Evolutionary conservation across 208 protist genomes (phyloP), one percentile per base, ranked within the genome.

Genomic region (Acanthamoeba triangularis): DNA sequence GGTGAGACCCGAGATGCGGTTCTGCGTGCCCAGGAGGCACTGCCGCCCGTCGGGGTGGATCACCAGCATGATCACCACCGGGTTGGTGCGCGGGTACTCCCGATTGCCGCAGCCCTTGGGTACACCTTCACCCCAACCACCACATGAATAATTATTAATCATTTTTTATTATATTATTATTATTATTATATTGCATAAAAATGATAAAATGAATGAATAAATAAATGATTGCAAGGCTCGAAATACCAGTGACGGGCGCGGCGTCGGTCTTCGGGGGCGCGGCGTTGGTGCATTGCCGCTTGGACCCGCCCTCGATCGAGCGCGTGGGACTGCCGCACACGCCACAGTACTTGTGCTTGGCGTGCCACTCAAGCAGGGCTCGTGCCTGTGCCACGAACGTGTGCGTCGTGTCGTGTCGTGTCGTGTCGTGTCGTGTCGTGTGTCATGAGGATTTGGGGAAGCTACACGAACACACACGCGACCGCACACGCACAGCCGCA

Each of bases 21-120:
- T 72, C 65, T 72, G 65, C 14, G 65, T 72, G 65, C 65, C 65
- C n/a, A 72, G 65, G 0, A 72, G 65, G 65, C 65, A 72, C 23
- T n/a, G 65, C n/a, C 65, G 65, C 3, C 65, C 65, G 30, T 72
- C 65, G 30, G 65, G 65, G 5, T 72, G 65, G 23, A 72, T 72
- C 23, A 72, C 65, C n/a, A 72, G 65, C 65, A 72, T 72, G 65
- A 72, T 72, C 65, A 72, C 65, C 65, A 72, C 65, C n/a, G 65
- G 65, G 20, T 72, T 72, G 65, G 65, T 72, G 65, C 65, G 65
- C 65, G 65, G 65, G 23, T 72, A 72, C 30, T 72, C 65, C 11
- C 65, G 23, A 37, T 35, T 28, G 10, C 65, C 65, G 65, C 65
- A 72, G 65, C 65, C 65, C 30, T 72, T 72, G 30, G 18, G n/a